Evolutionary conservation across 192 early-diverging fungal genomes (phyloP), one percentile per base, ranked within the genome.

Genomic region (Bifiguratus adelaidae): DNA sequence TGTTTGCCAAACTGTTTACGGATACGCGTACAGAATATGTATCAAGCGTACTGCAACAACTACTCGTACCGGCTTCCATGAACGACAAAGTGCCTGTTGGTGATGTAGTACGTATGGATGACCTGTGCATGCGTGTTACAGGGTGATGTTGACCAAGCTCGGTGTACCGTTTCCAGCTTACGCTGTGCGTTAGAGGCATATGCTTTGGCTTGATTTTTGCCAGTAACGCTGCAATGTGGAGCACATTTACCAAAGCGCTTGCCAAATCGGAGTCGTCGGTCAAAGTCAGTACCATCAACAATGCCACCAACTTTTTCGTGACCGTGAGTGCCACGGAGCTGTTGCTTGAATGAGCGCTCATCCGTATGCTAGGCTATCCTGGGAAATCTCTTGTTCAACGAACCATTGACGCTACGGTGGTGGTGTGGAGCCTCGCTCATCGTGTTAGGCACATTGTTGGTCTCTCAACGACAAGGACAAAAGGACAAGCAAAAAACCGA

Each of bases 201-300:
- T 79, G 78, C 45, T 67, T 86, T 44, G 60, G 43, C 2, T 54
- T 74, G 33, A 77, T 86, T n/a, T 71, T 82, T 21, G 59, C 63
- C 11, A 82, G 78, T 35, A 92, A 92, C 50, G 74, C 82, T 3
- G 44, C 78, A 42, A 95, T 95, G 91, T 95, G 91, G 91, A 77
- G 77, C 2, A 61, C 78, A 2, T 91, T 92, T 48, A 88, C 91
- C 33, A 86, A 86, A 44, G 88, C 89, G 4, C 66, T 95, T 24
- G 80, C 74, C 41, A 66, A 65, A 30, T 79, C 88, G 15, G 61
- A 74, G 27, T 86, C 87, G 12, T 85, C 89, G 2, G 60, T 80
- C 2, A 76, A 82, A 19, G 87, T 89, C 6, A 85, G 82, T 11
- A 71, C 86, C 35, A 52, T 89, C 46, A 89, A 89, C 62, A 89